Evolutionary conservation across 2,329 filamentous ascomycete species (phyloP).

Genomic region (Venturia oleaginea): DNA sequence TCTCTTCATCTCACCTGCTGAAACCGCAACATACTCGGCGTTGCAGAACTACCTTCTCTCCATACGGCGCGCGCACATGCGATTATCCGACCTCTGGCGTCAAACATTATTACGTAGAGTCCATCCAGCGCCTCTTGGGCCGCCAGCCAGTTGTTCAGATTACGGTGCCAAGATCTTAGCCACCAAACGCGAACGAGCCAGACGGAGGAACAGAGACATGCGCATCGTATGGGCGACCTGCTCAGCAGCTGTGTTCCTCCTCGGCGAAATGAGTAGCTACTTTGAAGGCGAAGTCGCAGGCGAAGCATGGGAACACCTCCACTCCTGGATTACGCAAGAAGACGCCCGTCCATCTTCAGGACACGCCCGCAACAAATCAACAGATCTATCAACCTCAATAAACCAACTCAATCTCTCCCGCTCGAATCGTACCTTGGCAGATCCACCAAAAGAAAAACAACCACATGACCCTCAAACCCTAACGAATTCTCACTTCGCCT

Average conservation of each 20-base stretch:
- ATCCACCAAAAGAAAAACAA: neutral
- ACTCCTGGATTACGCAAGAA: slow-evolving; percentile 47
- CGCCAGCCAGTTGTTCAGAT: slow-evolving; percentile 52
- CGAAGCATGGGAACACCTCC: slow-evolving; percentile 71
- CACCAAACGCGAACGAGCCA: slow-evolving; percentile 55
- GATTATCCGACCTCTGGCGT: slow-evolving; percentile 79
- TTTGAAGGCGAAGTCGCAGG: slow-evolving; percentile 83
- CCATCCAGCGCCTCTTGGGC: slow-evolving; percentile 61
- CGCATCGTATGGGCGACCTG: slow-evolving; percentile 84
- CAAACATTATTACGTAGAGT: slow-evolving; percentile 68
- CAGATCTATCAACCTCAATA: neutral
- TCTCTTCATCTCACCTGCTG: slow-evolving; percentile 69
- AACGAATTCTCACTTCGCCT: slow-evolving; percentile 67
- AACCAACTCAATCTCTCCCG: neutral
- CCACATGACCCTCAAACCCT: slow-evolving; percentile 78
- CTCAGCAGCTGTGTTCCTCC: slow-evolving; percentile 77
- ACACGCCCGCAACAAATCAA: neutral
- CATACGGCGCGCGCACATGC: slow-evolving; percentile 75
- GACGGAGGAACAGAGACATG: slow-evolving; percentile 56
- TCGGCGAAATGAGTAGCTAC: slow-evolving; percentile 80
- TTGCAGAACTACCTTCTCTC: slow-evolving; percentile 82
- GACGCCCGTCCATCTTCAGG: neutral
- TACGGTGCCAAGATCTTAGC: slow-evolving; percentile 52
- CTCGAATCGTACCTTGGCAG: neutral
- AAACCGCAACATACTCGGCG: slow-evolving; percentile 71